These are phyloP conservation scores for Termitomyces sp. DNA, from an alignment of 768 basidiomycete genomes.

Conservation along the genomic window DNA sequence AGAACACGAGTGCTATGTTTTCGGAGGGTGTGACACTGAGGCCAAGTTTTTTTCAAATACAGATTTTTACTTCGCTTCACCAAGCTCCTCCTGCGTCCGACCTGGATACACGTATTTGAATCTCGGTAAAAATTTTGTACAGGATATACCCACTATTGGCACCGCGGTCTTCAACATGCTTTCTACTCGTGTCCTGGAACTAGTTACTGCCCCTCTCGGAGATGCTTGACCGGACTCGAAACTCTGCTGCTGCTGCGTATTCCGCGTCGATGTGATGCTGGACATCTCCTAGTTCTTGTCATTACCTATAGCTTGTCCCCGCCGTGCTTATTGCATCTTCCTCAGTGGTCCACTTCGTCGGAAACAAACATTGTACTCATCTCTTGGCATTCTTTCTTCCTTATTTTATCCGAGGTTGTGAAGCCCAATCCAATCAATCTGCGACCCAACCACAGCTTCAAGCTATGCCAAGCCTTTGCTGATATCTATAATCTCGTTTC, in stretches of 20 bases:
- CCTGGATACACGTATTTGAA: no score
- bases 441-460: constrained; percentile 5
- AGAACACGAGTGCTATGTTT: background rate
- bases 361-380: background rate
- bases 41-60: no score
- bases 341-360: background rate
- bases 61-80: background rate
- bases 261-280: background rate
- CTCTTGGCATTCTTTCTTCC: constrained; percentile 9
- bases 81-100: no score
- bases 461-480: constrained; percentile 10
- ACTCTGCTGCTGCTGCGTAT: background rate
- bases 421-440: constrained; percentile 4
- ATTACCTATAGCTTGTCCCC: no score
- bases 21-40: no score
- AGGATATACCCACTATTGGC: background rate
- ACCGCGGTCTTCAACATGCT: background rate
- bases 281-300: no score
- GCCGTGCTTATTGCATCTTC: no score
- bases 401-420: constrained; percentile 18
- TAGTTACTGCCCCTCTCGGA: no score
- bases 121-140: background rate
- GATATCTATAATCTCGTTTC: background rate
- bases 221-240: no score
- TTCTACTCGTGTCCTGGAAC: no score